Percentiles rank a stretch among this genome's conserved stretches.
Conservation (phyloP, 78 protist species). For the slime mould (Dictyostelium discoideum) region DNA sequence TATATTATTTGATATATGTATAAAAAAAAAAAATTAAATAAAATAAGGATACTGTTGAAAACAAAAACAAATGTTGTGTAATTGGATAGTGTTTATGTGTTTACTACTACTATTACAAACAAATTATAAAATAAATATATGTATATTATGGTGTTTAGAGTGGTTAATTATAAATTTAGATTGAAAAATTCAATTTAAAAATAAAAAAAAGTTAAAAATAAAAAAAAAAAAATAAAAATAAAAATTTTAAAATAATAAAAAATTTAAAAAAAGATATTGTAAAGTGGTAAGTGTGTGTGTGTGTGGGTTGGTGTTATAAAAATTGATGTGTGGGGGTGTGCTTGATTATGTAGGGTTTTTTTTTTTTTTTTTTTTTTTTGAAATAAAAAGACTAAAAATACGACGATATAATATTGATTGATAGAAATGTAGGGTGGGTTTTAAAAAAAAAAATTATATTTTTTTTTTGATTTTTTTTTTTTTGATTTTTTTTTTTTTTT, state of each 20-base stretch:
- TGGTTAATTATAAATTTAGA: background rate
- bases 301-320: background rate
- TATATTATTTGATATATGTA: background rate
- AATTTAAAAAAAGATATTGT: background rate
- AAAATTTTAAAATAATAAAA: too few species aligned
- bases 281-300: background rate
- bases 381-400: too few species aligned
- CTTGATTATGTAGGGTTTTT: background rate
- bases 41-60: background rate
- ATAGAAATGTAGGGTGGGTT: background rate
- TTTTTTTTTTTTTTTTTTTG: background rate
- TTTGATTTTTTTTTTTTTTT: too few species aligned
- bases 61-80: background rate
- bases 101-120: background rate
- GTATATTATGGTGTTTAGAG: background rate
- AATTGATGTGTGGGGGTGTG: background rate
- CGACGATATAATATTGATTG: background rate
- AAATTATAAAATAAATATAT: too few species aligned
- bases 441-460: too few species aligned
- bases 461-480: too few species aligned
- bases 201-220: too few species aligned
- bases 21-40: background rate
- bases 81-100: background rate
- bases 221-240: too few species aligned
- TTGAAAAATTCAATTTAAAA: background rate